Evolutionary conservation across 2,329 filamentous ascomycete genomes (phyloP).

Genomic region (Ceratocystis eucalypticola): DNA sequence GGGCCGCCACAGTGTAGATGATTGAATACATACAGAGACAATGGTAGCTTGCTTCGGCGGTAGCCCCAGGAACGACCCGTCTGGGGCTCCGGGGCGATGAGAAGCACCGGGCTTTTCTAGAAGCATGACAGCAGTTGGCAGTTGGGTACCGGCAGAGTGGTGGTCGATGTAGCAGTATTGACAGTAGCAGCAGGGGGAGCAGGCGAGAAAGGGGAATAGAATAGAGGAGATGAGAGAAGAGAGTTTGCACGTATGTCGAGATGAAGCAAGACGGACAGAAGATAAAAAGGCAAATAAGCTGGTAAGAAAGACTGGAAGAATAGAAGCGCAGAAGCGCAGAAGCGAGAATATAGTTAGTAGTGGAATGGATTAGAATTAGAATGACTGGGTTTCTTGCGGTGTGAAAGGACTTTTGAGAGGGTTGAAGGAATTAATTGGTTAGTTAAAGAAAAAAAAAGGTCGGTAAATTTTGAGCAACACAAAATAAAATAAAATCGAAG

Average conservation of each 20-base stretch:
- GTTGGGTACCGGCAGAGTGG: background rate
- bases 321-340: too few relatives aligned
- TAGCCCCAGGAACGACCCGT: slow-evolving; percentile 16
- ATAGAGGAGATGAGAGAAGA: too few relatives aligned
- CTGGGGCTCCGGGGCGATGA: slow-evolving; percentile 8
- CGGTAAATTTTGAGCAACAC: background rate
- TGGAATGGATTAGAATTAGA: too few relatives aligned
- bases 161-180: background rate
- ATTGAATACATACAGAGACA: slow-evolving; percentile 11
- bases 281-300: background rate
- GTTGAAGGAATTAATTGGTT: background rate
- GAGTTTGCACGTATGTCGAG: too few relatives aligned
- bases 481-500: background rate
- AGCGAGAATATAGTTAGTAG: too few relatives aligned
- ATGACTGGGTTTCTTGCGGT: too few relatives aligned
- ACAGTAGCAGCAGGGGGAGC: background rate
- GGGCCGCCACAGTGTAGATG: background rate
- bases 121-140: slow-evolving; percentile 11
- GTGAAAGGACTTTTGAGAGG: too few relatives aligned
- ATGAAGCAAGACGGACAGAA: too few relatives aligned
- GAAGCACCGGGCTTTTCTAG: slow-evolving; percentile 14
- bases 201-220: too few relatives aligned
- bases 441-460: background rate
- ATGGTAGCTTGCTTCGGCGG: slow-evolving; percentile 17
- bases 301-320: background rate